These are phyloP conservation scores for Penicillium aurantiogriseum DNA, from an alignment of 2,329 filamentous ascomycete genomes.

Conservation along the genomic window DNA sequence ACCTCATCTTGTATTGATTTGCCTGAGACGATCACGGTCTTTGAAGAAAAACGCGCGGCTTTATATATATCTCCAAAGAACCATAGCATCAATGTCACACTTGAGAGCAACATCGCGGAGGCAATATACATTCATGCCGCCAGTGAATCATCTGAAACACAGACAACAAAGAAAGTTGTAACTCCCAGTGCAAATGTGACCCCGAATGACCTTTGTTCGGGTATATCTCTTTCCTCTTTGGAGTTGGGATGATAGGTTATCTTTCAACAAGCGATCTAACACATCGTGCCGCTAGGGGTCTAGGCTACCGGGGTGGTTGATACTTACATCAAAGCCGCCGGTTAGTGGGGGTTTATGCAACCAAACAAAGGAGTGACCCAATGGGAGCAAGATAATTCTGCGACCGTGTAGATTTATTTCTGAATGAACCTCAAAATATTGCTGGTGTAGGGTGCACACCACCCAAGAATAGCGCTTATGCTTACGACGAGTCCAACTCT, in stretches of 20 bases:
- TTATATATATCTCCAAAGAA: neutral
- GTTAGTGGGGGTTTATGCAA: neutral
- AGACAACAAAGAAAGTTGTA: neutral
- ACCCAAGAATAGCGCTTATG: neutral
- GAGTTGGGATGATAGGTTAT: neutral
- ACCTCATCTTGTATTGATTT: neutral
- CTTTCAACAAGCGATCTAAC: neutral
- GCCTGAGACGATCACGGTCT: no score
- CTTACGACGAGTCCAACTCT: no score
- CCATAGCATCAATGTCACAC: neutral
- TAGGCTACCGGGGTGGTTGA: neutral
- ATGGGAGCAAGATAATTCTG: neutral
- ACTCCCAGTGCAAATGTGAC: neutral
- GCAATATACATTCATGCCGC: constrained; percentile 2
- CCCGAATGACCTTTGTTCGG: neutral
- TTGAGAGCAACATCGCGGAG: neutral
- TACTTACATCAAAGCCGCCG: neutral
- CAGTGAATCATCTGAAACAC: constrained; percentile 5
- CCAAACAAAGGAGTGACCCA: neutral
- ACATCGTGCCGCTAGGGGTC: neutral
- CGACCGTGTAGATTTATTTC: neutral
- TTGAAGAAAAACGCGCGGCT: neutral
- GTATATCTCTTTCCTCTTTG: neutral
- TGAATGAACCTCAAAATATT: neutral
- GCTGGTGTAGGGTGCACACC: neutral